Base-by-base conservation (phyloP, 2,329 filamentous ascomycete genomes). In the Fusarium keratoplasticum region DNA sequence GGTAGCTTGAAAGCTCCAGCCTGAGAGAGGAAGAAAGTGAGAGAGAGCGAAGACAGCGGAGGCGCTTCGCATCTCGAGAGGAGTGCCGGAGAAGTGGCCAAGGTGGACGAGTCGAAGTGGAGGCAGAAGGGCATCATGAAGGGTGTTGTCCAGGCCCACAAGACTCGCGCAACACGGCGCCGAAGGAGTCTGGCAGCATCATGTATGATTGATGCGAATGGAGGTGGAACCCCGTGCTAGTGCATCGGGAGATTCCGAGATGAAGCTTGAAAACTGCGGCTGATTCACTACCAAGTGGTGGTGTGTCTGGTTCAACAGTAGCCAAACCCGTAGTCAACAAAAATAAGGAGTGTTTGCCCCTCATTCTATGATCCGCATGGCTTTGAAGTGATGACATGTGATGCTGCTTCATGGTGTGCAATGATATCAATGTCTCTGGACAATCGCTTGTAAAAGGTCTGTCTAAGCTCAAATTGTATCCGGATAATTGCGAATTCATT, bases 1-100 rank as follows among this genome's bases (percentile, higher is more conserved):
- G 89, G 87, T 90, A 87, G 88, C 89, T 90, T 90, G 84, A 90
- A 89, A 90, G 88, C 88, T 89, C 88, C 88, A 89, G 87, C 87
- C 88, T 87, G 81, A 76, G 71, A 80, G 80, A 78, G 76, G 81
- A 76, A 73, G 75, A 72, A 70, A 69, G 69, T 76, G 70, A 67
- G 67, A 77, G 66, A 75, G 70, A 69, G 65, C 69, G 69, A 73
- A 76, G 67, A 69, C 64, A 68, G 74, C 69, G 68, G 70, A 75
- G 76, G 71, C 71, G 62, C 54, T 67, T 42, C 64, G 72, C 67
- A 68, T 63, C 71, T 71, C 61, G 54, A 63, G 61, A 69, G 67
- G 72, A 74, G 70, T 70, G 67, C 62, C 71, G 61, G 70, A 75
- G 72, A 75, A 64, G 64, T 63, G 63, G 67, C 66, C 63, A 61